A percentile compares a stretch with the other conserved stretches of the same genome.
Conservation (phyloP, 768 basidiomycete genomes). For the Hemileccinum impolitum region DNA sequence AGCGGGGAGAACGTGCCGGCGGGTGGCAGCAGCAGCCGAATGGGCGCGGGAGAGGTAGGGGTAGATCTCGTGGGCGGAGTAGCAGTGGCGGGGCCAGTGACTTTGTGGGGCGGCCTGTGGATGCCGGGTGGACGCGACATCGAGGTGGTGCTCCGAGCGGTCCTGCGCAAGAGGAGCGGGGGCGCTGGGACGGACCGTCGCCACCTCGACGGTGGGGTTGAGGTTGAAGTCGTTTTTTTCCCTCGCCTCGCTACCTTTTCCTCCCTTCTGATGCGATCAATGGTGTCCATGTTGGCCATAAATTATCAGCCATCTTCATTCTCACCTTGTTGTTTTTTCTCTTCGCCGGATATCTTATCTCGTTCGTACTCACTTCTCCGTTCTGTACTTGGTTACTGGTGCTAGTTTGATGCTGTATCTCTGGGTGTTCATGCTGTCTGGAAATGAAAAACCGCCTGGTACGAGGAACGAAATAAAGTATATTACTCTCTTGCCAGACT, state of each 20-base stretch:
- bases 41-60: slow-evolving; percentile 34
- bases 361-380: slow-evolving; percentile 3
- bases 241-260: too few species aligned
- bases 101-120: slow-evolving; percentile 40
- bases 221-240: neutral
- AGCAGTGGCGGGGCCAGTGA: slow-evolving; percentile 12
- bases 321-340: neutral
- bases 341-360: slow-evolving; percentile 7
- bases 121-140: slow-evolving; percentile 35
- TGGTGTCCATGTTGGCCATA: slow-evolving; percentile 13
- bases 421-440: neutral
- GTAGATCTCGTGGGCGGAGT: slow-evolving; percentile 27
- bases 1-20: slow-evolving; percentile 33
- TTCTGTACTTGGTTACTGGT: slow-evolving; percentile 7
- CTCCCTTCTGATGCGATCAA: neutral
- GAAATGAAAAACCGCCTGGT: slow-evolving; percentile 2
- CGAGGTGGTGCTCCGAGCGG: slow-evolving; percentile 26
- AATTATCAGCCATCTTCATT: slow-evolving; percentile 25
- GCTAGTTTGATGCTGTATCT: neutral
- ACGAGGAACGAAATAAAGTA: neutral
- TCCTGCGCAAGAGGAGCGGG: slow-evolving; percentile 20
- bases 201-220: slow-evolving; percentile 27
- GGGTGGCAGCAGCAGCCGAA: slow-evolving; percentile 28
- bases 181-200: slow-evolving; percentile 27
- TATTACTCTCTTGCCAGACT: neutral